Conservation (phyloP, 495 filamentous ascomycete genomes). For the Amniculicola lignicola region DNA sequence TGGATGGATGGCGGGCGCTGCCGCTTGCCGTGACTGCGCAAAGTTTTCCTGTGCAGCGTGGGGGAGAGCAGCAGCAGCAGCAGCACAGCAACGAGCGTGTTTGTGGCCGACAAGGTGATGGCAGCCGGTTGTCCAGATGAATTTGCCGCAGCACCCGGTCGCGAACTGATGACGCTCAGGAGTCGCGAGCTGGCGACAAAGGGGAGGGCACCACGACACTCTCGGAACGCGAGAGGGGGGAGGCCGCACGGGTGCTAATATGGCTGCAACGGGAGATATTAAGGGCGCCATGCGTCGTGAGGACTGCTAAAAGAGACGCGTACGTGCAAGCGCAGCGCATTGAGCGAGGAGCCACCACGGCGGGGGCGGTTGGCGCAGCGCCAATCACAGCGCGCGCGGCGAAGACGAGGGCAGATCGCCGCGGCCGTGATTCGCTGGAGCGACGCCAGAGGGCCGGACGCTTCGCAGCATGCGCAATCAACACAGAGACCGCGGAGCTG, state of each 20-base stretch:
- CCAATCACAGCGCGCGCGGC: not conserved
- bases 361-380: not conserved
- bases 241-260: slow-evolving; percentile 6
- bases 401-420: not conserved
- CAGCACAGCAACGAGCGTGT: not conserved
- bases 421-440: slow-evolving; percentile 1
- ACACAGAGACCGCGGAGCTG: slow-evolving; percentile 1
- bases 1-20: not conserved
- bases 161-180: slow-evolving; percentile 10
- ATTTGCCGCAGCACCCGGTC: slow-evolving; percentile 6
- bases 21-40: not conserved
- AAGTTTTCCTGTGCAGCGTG: not conserved
- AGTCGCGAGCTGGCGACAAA: too few relatives aligned
- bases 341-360: not conserved
- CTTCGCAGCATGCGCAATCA: slow-evolving; percentile 24
- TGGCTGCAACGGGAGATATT: slow-evolving; percentile 4
- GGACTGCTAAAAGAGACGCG: not conserved
- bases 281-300: not conserved
- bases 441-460: slow-evolving; percentile 1
- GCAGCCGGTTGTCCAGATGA: slow-evolving; percentile 17
- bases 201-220: slow-evolving; percentile 1
- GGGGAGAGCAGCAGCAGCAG: not conserved
- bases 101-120: not conserved
- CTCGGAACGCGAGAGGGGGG: not conserved
- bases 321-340: slow-evolving; percentile 1